Conservation (phyloP, 2,329 filamentous ascomycete genomes). For the Metarhizium sp. region DNA sequence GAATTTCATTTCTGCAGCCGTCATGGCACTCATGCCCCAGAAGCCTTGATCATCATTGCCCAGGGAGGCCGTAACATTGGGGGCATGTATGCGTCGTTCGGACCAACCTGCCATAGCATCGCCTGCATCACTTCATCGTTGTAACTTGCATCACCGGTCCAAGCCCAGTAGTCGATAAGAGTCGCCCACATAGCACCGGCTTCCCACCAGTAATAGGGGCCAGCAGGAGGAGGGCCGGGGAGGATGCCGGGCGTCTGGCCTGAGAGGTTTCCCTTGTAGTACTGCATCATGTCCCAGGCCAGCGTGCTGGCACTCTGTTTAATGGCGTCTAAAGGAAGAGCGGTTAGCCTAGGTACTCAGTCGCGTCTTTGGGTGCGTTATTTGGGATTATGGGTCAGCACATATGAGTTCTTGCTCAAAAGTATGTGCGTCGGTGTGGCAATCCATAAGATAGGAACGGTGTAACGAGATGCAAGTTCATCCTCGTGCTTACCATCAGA, state of each 20-base stretch:
- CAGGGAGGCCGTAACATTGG: slow-evolving; percentile 39
- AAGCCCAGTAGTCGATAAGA: slow-evolving; percentile 55
- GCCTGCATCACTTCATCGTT: slow-evolving; percentile 42
- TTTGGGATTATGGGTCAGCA: too few species aligned
- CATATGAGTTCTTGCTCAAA: too few species aligned
- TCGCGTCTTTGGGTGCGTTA: too few species aligned
- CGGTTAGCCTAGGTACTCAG: too few species aligned
- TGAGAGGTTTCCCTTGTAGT: slow-evolving; percentile 35
- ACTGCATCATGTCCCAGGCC: slow-evolving; percentile 35
- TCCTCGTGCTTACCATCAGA: too few species aligned
- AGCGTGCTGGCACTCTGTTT: slow-evolving; percentile 27
- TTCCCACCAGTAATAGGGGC: slow-evolving; percentile 60
- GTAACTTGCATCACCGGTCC: slow-evolving; percentile 49
- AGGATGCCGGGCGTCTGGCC: slow-evolving; percentile 36
- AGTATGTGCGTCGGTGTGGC: too few species aligned
- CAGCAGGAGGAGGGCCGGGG: slow-evolving; percentile 34
- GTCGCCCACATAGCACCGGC: slow-evolving; percentile 52
- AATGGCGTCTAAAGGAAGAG: slow-evolving; percentile 13
- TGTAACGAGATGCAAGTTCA: too few species aligned
- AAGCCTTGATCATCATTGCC: slow-evolving; percentile 60
- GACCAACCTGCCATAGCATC: slow-evolving; percentile 43
- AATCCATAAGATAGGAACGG: too few species aligned
- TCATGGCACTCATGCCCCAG: slow-evolving; percentile 57
- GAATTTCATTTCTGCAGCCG: slow-evolving; percentile 48
- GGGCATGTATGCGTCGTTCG: slow-evolving; percentile 46